Evolutionary conservation across 768 basidiomycete species (phyloP), one percentile per base, ranked within the genome.

Genomic region (Collybiopsis luxurians): DNA sequence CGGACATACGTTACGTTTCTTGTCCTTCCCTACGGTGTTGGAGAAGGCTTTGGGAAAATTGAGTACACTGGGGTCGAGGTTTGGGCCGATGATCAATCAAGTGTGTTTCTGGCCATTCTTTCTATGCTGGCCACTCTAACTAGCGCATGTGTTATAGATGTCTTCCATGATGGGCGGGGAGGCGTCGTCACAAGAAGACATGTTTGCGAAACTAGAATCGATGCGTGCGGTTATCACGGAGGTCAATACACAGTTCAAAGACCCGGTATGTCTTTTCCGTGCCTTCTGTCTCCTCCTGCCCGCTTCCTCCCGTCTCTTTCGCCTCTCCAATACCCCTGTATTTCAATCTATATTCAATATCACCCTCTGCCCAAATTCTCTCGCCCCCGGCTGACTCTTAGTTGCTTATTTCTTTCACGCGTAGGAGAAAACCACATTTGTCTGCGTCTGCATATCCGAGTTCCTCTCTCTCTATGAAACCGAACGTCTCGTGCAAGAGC

Each of bases 221-320:
- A 99, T 99, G 97, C 84, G 95, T 24, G 90, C 86, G 31, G 88
- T 98, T 59, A 98, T 99, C 65, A 97, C 92, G 13, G 97, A 99
- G 70, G 97, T 99, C 54, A 98, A 98, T 79, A 90, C 91, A 1
- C 97, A 99, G 66, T 99, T 99, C 83, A 98, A 98, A 72, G 95
- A 99, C 73, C 94, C 97, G 1, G 94, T 95, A 63, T 56, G 90
- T 79, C 5, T 27, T n/a, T 19, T 24, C 2, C 44, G 2, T 44
- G 13, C 23, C 51, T 23, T 2, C 15, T 23, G 11, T 10, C 19
- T 19, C 13, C 24, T 26, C 31, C 31, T 4, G 27, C n/a, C 28
- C 15, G 13, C 19, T 31, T n/a, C 28, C 17, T 27, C 30, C n/a
- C 15, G 4, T 28, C 17, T 4, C n/a, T 17, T 30, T 5, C 17